Evolutionary conservation across 2,329 filamentous ascomycete species (phyloP).

Genomic region (Xylaria polymorpha): DNA sequence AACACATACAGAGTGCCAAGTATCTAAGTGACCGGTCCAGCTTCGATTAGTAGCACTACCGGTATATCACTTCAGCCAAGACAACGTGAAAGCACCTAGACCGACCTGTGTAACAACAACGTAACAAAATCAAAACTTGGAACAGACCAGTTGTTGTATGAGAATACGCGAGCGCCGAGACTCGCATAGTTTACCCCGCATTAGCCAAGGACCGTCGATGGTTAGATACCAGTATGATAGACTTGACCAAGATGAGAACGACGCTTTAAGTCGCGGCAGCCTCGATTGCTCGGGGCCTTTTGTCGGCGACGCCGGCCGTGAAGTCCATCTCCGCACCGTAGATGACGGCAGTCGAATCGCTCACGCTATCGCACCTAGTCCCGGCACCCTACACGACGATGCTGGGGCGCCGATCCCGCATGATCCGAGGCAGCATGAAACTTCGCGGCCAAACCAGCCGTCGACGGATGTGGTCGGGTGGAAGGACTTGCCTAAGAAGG

Average conservation of each 20-base stretch:
- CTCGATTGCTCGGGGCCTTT: slow-evolving; percentile 38
- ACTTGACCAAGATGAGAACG: slow-evolving; percentile 36
- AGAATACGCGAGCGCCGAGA: slow-evolving; percentile 1
- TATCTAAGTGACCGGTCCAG: background rate
- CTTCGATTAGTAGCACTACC: background rate
- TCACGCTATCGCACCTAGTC: slow-evolving; percentile 30
- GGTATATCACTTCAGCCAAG: background rate
- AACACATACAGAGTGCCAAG: too few relatives aligned
- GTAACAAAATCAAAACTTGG: background rate
- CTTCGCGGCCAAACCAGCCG: slow-evolving; percentile 23
- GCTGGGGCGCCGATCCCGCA: slow-evolving; percentile 19
- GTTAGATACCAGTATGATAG: slow-evolving; percentile 30
- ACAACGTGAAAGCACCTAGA: background rate
- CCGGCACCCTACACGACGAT: slow-evolving; percentile 33
- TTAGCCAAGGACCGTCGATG: slow-evolving; percentile 34
- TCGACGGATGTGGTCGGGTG: slow-evolving; percentile 44
- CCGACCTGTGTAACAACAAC: background rate
- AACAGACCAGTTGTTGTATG: background rate
- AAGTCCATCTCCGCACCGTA: slow-evolving; percentile 34
- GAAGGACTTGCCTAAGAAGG: slow-evolving; percentile 73
- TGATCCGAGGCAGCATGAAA: background rate
- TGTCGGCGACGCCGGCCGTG: slow-evolving; percentile 21
- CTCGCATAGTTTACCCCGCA: slow-evolving; percentile 23
- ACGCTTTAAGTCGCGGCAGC: slow-evolving; percentile 37
- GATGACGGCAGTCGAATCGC: slow-evolving; percentile 27